phyloP scores from a whole-genome alignment of 192 early-diverging fungal species.

The Coemansia sp. region DNA sequence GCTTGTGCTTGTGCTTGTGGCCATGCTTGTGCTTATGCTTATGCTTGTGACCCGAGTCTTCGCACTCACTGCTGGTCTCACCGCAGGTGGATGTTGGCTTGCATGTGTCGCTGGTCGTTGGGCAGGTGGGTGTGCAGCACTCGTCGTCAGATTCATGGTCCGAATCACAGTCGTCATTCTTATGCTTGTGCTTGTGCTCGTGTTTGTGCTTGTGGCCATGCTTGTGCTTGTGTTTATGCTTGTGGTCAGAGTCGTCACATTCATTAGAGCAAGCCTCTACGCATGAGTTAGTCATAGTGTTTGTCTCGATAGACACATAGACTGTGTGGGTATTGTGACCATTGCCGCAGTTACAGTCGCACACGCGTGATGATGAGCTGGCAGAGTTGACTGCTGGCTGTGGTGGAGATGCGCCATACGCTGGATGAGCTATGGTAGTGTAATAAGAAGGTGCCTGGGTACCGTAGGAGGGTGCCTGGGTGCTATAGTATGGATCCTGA shows the following conservation, averaged over 20 bases:
- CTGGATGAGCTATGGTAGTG: not conserved
- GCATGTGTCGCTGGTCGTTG: slow-evolving; percentile 2
- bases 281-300: slow-evolving; percentile 11
- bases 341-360: not conserved
- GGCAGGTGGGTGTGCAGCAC: slow-evolving; percentile 8
- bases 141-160: slow-evolving; percentile 12
- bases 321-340: slow-evolving; percentile 27
- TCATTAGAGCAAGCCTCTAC: slow-evolving; percentile 12
- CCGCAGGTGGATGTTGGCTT: slow-evolving; percentile 2
- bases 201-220: slow-evolving; percentile 20
- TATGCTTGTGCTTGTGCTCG: slow-evolving; percentile 16
- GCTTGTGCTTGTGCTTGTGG: slow-evolving; percentile 13
- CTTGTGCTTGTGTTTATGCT: slow-evolving; percentile 19
- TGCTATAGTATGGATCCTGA: not conserved
- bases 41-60: slow-evolving; percentile 12
- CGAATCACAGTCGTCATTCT: not conserved
- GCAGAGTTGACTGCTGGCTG: slow-evolving; percentile 6
- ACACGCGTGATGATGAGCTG: not conserved
- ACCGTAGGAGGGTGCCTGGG: not conserved
- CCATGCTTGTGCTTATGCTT: slow-evolving; percentile 32
- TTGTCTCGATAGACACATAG: slow-evolving; percentile 41
- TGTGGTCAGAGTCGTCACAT: slow-evolving; percentile 10
- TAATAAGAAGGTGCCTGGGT: not conserved
- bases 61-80: slow-evolving; percentile 11
- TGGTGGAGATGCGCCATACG: not conserved